Base-by-base conservation (phyloP, 169 alveolate species). In the Blepharisma undulans region DNA sequence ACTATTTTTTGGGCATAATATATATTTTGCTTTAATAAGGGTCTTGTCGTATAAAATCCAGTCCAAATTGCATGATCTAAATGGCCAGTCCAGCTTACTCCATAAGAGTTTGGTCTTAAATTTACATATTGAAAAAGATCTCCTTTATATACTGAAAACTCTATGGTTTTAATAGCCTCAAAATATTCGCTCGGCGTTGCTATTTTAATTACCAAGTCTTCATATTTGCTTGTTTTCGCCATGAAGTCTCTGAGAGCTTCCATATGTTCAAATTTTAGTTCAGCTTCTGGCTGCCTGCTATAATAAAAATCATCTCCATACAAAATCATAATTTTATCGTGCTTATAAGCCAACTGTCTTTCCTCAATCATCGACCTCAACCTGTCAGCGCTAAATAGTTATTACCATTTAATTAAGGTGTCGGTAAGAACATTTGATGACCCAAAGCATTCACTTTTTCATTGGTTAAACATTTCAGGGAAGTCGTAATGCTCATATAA, bases 71-170 rank as follows among this genome's bases (percentile, higher is more conserved):
- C 85, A 21, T 92, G 76, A 79, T n/a, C 29, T 5, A 48, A 18
- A 48, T 48, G 66, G 21, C 66, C 66, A 48, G 66, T 48, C 66
- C 66, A 48, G 10, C 66, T 48, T 18, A 48, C 66, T 48, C 66
- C 66, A 48, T 18, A 12, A 0, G 12, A 3, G 66, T 18, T 79
- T 8, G 66, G 66, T 18, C 66, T 48, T 48, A 72, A 77, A 88
- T 97, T 96, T 36, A 96, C 92, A 78, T 94, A 95, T 18, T 97
- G 97, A 92, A 95, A 95, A 72, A 96, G 88, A 86, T 96, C 97
- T 76, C 91, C 96, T 81, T 79, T 85, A 30, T 92, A 82, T 18
- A 84, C 12, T 5, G 59, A 34, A 5, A 27, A 86, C 84, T 72
- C 36, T 86, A 22, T 22, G 22, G 12, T 32, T 19, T 66, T 32